Conservation (phyloP, 2,329 filamentous ascomycete species). For the Herpomyces periplanetae region DNA sequence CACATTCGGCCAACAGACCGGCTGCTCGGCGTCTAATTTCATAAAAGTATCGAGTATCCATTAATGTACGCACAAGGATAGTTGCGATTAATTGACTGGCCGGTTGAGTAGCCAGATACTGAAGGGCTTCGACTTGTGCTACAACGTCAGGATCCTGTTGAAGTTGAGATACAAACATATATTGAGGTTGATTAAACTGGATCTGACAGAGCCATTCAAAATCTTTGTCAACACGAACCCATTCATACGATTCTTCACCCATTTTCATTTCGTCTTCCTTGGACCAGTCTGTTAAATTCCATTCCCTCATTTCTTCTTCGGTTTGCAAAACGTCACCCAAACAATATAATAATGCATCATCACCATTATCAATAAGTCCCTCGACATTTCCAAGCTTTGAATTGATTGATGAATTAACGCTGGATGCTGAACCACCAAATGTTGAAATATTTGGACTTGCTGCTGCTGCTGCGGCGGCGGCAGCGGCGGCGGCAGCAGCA, state of each 20-base stretch:
- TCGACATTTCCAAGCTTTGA: too few relatives aligned
- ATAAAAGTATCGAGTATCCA: constrained; percentile 72
- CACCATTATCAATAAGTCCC: too few relatives aligned
- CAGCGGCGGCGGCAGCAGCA: constrained; percentile 21
- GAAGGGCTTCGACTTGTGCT: constrained; percentile 33
- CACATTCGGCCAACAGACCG: constrained; percentile 32
- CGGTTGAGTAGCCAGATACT: constrained; percentile 24
- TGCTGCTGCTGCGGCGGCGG: constrained; percentile 20
- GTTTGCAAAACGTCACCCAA: constrained; percentile 59
- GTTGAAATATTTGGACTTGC: too few relatives aligned
- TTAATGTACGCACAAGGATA: constrained; percentile 50
- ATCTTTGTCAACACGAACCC: constrained; percentile 89
- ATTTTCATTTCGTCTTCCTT: constrained; percentile 57
- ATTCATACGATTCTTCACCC: constrained; percentile 87
- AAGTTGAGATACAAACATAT: constrained; percentile 91
- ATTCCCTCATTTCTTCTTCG: constrained; percentile 39
- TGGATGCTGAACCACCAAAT: too few relatives aligned
- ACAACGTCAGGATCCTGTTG: constrained; percentile 91
- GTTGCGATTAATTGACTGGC: constrained; percentile 51
- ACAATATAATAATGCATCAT: constrained; percentile 57
- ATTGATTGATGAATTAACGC: too few relatives aligned
- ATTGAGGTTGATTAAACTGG: constrained; percentile 41
- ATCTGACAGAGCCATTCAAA: constrained; percentile 89
- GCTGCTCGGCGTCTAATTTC: constrained; percentile 63
- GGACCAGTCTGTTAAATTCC: constrained; percentile 61